Conservation (phyloP, 2,329 filamentous ascomycete species). For the Colletotrichum sp. region DNA sequence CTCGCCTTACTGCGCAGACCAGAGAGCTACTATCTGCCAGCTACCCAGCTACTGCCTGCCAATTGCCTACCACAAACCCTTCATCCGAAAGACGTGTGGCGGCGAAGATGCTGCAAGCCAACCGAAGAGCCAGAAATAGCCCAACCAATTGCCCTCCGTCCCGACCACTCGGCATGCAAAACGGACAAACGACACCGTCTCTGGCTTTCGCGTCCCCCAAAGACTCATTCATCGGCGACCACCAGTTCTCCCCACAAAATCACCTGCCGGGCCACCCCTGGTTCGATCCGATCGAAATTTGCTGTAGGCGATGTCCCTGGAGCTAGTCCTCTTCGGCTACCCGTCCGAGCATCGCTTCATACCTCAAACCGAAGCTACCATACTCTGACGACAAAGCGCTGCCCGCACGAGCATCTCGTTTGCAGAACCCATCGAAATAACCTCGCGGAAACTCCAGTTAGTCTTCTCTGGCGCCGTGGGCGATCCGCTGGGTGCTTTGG, state of each 20-base stretch:
- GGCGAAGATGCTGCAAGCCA: not conserved
- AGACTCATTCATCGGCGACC: not conserved
- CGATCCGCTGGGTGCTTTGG: not conserved
- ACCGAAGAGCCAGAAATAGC: not conserved
- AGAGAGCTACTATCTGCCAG: not conserved
- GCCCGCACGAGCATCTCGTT: not conserved
- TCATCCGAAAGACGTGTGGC: not conserved
- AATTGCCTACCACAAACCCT: not conserved
- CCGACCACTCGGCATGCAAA: not conserved
- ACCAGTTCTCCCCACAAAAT: not conserved
- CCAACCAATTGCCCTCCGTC: not conserved
- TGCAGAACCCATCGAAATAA: not conserved
- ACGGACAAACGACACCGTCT: not conserved
- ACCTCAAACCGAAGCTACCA: not conserved
- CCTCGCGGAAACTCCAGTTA: not conserved
- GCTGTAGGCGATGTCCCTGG: not conserved
- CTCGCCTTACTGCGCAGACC: not conserved
- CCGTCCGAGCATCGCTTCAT: slow-evolving; percentile 1
- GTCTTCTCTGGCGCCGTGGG: not conserved
- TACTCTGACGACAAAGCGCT: slow-evolving; percentile 4
- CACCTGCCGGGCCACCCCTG: not conserved
- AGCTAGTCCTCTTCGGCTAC: not conserved
- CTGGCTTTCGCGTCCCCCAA: not conserved
- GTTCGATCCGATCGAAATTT: slow-evolving; percentile 10
- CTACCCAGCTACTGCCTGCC: not conserved